These are phyloP conservation scores for Mortierella polycephala DNA, from an alignment of 371 early-diverging fungal species.

Conservation along the genomic window DNA sequence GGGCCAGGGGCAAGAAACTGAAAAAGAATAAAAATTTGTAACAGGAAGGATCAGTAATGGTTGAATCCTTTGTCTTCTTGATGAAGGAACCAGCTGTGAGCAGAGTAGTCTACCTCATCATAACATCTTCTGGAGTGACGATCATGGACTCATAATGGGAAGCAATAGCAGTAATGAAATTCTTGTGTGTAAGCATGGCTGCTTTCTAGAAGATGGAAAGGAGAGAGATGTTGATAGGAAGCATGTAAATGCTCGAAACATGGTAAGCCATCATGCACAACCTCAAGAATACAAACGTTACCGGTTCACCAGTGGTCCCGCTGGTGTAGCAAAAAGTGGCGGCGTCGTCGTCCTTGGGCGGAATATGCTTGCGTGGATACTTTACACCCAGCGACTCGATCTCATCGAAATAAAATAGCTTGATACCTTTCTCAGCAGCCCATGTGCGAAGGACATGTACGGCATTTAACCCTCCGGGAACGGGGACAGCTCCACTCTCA, in stretches of 20 bases:
- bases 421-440: conserved; percentile 59
- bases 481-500: conserved; percentile 36
- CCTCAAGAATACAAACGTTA: conserved; percentile 62
- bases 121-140: conserved; percentile 21
- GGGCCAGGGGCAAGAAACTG: conserved; percentile 92
- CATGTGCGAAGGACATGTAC: conserved; percentile 52
- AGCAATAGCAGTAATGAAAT: conserved; percentile 57
- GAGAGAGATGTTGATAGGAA: conserved; percentile 50
- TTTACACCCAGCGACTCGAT: conserved; percentile 72
- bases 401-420: conserved; percentile 64
- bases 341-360: conserved; percentile 36
- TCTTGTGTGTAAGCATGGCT: conserved; percentile 65
- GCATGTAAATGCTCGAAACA: neutral
- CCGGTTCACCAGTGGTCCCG: conserved; percentile 88
- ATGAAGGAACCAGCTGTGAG: no score
- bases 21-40: conserved; percentile 58
- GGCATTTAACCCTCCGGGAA: conserved; percentile 36
- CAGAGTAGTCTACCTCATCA: conserved; percentile 17
- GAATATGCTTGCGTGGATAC: conserved; percentile 58
- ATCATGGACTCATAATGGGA: conserved; percentile 22
- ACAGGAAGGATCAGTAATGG: neutral
- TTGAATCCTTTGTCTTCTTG: no score
- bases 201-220: conserved; percentile 52
- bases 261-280: neutral
- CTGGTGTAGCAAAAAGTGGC: conserved; percentile 89